Conservation (phyloP, 2,329 filamentous ascomycete genomes). For the Dothideomycetidae sp. region DNA sequence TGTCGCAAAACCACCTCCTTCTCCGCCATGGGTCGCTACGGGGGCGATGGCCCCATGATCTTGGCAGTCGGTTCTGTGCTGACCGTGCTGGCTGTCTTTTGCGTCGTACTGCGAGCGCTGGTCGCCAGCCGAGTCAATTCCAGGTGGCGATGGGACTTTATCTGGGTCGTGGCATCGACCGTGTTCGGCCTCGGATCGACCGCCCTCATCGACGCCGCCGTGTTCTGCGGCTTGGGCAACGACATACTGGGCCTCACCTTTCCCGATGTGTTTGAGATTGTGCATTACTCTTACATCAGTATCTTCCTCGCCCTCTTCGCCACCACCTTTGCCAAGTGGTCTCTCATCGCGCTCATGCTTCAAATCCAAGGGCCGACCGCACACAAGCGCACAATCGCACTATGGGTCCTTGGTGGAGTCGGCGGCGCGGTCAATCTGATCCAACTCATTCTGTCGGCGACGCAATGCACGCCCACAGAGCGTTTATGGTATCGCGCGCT, state of each 20-base stretch:
- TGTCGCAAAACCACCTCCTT: too few relatives aligned
- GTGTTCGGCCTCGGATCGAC: neutral
- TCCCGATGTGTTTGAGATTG: slow-evolving; percentile 4
- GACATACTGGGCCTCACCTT: slow-evolving; percentile 3
- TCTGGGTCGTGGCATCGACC: neutral
- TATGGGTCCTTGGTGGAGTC: neutral
- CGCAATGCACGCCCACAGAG: slow-evolving; percentile 1
- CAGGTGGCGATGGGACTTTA: slow-evolving; percentile 7
- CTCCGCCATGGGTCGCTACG: neutral
- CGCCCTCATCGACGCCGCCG: neutral
- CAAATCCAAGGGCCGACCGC: slow-evolving; percentile 4
- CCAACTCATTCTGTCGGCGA: slow-evolving; percentile 2
- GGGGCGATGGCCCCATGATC: slow-evolving; percentile 1
- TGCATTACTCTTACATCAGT: slow-evolving; percentile 1
- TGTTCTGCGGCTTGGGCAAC: slow-evolving; percentile 2
- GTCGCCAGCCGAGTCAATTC: neutral
- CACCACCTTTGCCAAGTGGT: slow-evolving; percentile 2
- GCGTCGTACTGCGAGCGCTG: slow-evolving; percentile 1
- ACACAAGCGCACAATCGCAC: neutral
- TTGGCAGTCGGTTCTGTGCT: neutral
- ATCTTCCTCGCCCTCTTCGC: neutral
- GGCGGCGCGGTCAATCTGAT: neutral
- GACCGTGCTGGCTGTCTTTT: neutral
- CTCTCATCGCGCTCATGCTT: slow-evolving; percentile 6
- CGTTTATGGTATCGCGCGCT: slow-evolving; percentile 1